Evolutionary conservation across 2,329 filamentous ascomycete genomes (phyloP), one percentile per base, ranked within the genome.

Genomic region (Aspergillus fischeri): DNA sequence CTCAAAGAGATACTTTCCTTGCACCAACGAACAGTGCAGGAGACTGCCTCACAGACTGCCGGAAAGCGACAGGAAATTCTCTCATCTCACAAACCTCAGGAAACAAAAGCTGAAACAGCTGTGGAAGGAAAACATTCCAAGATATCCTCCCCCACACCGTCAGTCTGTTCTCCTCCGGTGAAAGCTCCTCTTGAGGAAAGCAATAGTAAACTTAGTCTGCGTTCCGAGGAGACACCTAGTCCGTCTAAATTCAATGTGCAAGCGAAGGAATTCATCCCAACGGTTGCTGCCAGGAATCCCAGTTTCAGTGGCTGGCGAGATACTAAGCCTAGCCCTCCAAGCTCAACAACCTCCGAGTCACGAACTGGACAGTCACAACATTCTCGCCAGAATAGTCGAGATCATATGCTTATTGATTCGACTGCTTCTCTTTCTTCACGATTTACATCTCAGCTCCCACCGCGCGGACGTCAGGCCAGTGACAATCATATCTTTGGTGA

Each of bases 401-500:
- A 47, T 17, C 4, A 25, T 47, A 25, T 25, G 11, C 21, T 7
- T 47, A 47, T 47, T 14, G 21, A 14, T 27, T 47, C 44, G 11
- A 24, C 3, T 11, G 5, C 1, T 17, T 17, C 44, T 3, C 6
- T 7, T 24, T 7, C 21, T 17, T 6, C 21, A 14, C 9, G 24
- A 6, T 11, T 20, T 11, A 25, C 9, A 10, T 20, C n/a, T 11
- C 44, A 27, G 21, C 24, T 11, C 44, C 1, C 20, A 47, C 44
- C 21, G 11, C 2, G 24, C 44, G 21, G 21, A 3, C 21, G 21
- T 47, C 20, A 27, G 44, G 21, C 25, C 17, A 47, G 21, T 48
- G 20, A 17, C 4, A 20, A 11, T 20, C 53, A 52, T 53, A 53
- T 61, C 42, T 58, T 67, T 49, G 67, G 67, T 7, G 57, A 66